Percentiles rank a stretch among this genome's conserved stretches.
These are phyloP conservation scores for Capronia americana DNA, from an alignment of 2,329 filamentous ascomycete genomes.

Conservation along the genomic window DNA sequence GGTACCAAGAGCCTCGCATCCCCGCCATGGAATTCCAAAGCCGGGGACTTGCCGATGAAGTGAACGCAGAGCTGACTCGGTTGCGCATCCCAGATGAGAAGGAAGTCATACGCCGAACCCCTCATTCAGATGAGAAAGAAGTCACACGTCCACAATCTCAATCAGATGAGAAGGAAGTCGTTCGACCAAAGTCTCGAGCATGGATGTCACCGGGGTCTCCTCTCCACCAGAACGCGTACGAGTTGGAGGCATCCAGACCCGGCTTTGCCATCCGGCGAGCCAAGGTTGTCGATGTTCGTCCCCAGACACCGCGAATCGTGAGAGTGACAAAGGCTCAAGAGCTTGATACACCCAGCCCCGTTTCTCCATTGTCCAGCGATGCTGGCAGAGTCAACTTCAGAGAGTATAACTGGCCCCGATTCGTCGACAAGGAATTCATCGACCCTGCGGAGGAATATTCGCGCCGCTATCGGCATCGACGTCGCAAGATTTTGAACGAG, in stretches of 20 bases:
- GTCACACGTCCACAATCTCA: not conserved
- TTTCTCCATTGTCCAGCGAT: constrained; percentile 19
- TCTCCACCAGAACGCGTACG: constrained; percentile 6
- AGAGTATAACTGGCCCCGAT: constrained; percentile 34
- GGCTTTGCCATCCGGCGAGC: not conserved
- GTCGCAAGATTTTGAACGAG: constrained; percentile 17
- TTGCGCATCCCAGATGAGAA: constrained; percentile 4
- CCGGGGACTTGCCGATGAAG: constrained; percentile 17
- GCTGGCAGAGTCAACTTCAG: constrained; percentile 8
- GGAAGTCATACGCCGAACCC: not conserved
- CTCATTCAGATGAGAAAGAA: not conserved
- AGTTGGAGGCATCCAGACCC: constrained; percentile 14
- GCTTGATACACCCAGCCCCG: constrained; percentile 10
- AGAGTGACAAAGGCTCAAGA: not conserved
- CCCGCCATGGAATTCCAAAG: constrained; percentile 19
- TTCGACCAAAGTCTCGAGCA: not conserved
- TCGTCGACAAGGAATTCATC: constrained; percentile 23
- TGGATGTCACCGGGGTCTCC: constrained; percentile 18
- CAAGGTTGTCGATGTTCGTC: not conserved
- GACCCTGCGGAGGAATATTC: constrained; percentile 33
- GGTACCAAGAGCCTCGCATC: constrained; percentile 31
- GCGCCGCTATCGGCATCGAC: constrained; percentile 28
- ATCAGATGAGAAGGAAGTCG: not conserved
- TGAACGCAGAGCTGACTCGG: constrained; percentile 15
- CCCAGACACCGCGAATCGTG: constrained; percentile 3